Evolutionary conservation across 148 eudicot genomes (phyloP).

Genomic region (Silene uniflora): DNA sequence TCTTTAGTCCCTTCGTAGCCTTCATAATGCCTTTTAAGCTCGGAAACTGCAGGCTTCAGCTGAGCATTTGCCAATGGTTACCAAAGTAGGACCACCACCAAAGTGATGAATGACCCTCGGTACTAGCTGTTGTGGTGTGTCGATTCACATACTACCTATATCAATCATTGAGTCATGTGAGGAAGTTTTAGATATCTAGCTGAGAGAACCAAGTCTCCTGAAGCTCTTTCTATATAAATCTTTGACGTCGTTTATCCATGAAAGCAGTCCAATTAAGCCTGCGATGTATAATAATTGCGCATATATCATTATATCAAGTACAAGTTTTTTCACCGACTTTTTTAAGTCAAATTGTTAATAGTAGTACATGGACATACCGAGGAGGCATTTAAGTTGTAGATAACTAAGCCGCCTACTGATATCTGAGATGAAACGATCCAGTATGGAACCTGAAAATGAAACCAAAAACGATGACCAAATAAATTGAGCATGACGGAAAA

Average conservation of each 20-base stretch:
- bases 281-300: neutral
- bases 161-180: neutral
- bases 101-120: neutral
- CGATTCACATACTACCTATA: neutral
- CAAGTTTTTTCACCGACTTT: neutral
- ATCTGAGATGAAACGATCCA: constrained; percentile 23
- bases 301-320: neutral
- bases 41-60: neutral
- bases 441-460: constrained; percentile 29
- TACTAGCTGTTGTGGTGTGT: neutral
- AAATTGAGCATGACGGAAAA: neutral
- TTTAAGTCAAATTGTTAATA: neutral
- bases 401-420: constrained; percentile 30
- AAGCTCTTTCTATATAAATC: constrained; percentile 19
- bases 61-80: neutral
- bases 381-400: constrained; percentile 38
- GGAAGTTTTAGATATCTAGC: constrained; percentile 7
- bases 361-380: constrained; percentile 35
- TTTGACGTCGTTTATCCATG: constrained; percentile 39
- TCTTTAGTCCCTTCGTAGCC: neutral
- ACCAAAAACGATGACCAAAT: neutral
- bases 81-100: neutral
- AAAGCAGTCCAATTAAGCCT: constrained; percentile 50
- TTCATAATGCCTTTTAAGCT: neutral
- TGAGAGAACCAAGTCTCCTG: constrained; percentile 10